Conservation (phyloP, 75 land plant species). For the Sequoia sempervirens region DNA sequence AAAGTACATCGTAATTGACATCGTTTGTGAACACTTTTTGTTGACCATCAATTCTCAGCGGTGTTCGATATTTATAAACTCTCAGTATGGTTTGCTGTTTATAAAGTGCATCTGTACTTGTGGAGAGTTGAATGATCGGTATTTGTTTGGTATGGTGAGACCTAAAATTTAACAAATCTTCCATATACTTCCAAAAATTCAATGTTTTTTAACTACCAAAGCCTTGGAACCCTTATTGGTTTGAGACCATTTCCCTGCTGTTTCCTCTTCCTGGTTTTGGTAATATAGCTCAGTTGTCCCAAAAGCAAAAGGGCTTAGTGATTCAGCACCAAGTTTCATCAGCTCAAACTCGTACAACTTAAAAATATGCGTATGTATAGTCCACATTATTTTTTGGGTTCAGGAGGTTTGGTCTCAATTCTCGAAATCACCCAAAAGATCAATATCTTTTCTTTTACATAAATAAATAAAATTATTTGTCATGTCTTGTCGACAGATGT, state of each 20-base stretch:
- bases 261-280: neutral
- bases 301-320: neutral
- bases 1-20: neutral
- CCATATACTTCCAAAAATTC: too few species aligned
- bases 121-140: neutral
- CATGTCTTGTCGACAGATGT: constrained; percentile 48
- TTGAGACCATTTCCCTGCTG: neutral
- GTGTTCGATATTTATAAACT: neutral
- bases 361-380: neutral
- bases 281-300: neutral
- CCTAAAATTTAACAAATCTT: too few species aligned
- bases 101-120: neutral
- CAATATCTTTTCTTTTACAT: neutral
- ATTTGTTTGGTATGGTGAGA: neutral
- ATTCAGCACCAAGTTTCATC: neutral
- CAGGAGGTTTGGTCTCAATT: neutral
- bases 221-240: neutral
- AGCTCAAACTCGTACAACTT: neutral
- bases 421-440: neutral
- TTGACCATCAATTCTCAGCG: neutral
- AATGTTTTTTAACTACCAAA: neutral
- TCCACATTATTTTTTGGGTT: neutral
- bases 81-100: neutral
- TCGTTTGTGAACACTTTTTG: neutral
- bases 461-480: neutral